phyloP scores from a whole-genome alignment of 2,329 filamentous ascomycete species.

The Claviceps fusiformis region DNA sequence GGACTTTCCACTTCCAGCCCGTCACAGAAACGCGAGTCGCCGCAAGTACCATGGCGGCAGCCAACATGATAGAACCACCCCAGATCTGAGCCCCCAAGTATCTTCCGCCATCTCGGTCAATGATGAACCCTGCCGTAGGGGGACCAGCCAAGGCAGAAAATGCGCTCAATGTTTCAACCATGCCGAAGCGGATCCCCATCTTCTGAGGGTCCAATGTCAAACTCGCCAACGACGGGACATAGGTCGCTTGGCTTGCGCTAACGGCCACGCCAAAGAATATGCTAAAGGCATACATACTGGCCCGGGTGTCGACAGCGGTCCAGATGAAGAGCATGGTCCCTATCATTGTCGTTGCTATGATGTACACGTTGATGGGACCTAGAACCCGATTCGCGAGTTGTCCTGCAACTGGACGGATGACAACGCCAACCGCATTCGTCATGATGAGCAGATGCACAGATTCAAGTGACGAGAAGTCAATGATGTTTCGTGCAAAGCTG shows the following conservation, averaged over 20 bases:
- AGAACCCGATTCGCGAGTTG: constrained; percentile 37
- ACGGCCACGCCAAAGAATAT: constrained; percentile 30
- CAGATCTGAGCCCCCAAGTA: constrained; percentile 33
- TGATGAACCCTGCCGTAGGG: constrained; percentile 30
- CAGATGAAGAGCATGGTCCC: constrained; percentile 39
- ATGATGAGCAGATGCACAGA: constrained; percentile 43
- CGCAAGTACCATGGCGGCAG: constrained; percentile 18
- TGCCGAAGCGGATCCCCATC: constrained; percentile 32
- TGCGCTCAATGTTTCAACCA: constrained; percentile 28
- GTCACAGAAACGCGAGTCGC: constrained; percentile 22
- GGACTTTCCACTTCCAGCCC: constrained; percentile 20
- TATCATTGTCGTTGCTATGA: constrained; percentile 31
- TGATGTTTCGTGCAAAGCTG: constrained; percentile 27
- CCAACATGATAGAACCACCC: constrained; percentile 27
- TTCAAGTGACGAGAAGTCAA: constrained; percentile 32
- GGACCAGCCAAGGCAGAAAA: constrained; percentile 31
- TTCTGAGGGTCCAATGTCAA: constrained; percentile 28
- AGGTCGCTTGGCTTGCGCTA: constrained; percentile 13
- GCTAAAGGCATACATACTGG: constrained; percentile 30
- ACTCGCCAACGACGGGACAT: constrained; percentile 1
- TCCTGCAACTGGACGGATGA: constrained; percentile 38
- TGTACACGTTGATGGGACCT: constrained; percentile 42
- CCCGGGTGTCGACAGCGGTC: constrained; percentile 32
- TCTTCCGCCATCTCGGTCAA: constrained; percentile 24
- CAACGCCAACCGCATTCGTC: constrained; percentile 41